Conservation (phyloP, 2,329 filamentous ascomycete genomes). For the Talaromyces sp. region DNA sequence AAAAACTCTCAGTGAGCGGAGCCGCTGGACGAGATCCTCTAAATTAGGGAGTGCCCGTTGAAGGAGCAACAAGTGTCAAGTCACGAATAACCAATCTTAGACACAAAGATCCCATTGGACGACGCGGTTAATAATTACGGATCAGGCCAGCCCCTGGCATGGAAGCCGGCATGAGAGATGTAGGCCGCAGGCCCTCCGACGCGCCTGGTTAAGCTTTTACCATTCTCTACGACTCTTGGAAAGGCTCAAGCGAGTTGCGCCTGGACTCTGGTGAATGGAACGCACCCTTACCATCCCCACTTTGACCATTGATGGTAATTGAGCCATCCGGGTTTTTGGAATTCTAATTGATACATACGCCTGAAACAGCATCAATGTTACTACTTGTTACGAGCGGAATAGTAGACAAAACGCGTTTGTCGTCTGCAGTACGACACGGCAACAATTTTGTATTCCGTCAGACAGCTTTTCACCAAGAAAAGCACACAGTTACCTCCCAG, state of each 20-base stretch:
- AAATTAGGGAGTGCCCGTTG: neutral
- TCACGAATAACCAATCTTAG: neutral
- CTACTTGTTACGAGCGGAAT: neutral
- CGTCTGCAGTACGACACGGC: neutral
- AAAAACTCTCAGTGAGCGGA: neutral
- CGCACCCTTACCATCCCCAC: neutral
- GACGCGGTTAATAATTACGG: neutral
- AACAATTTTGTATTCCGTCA: neutral
- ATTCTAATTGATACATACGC: neutral
- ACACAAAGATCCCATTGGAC: neutral
- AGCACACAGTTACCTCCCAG: neutral
- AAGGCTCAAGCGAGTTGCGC: neutral
- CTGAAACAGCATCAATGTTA: neutral
- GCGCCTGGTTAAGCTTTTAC: neutral
- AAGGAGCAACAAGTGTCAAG: neutral
- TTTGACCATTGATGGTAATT: neutral
- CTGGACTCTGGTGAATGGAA: neutral
- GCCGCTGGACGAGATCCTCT: neutral
- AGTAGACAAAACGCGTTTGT: neutral
- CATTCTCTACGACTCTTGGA: neutral
- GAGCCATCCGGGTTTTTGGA: neutral
- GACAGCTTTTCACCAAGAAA: neutral
- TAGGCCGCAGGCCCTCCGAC: neutral
- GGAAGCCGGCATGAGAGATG: neutral
- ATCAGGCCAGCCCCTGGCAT: neutral